Base-by-base conservation (phyloP, 1,284 basidiomycete species). In the Rhodofomes roseus region DNA sequence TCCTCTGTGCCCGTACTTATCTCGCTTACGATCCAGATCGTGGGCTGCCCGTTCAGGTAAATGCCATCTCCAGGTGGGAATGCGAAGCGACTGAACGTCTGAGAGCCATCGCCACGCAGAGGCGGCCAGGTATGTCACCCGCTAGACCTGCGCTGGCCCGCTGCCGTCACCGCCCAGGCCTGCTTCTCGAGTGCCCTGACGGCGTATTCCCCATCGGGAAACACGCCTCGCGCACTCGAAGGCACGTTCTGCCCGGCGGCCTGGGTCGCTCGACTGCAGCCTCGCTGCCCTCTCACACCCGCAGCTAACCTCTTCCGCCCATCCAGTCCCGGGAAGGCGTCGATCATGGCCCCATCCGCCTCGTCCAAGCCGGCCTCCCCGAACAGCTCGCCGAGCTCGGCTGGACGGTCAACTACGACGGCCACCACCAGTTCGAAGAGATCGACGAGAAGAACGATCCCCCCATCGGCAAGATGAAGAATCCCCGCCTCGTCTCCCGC, bases 391-490 rank as follows among this genome's bases (percentile, higher is more conserved):
- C 82, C 55, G 78, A 79, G 12, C 85, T 99, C 27, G 95, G 94
- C 53, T 98, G 95, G 94, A 80, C 86, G 27, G 95, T 98, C 68
- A 76, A 87, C 54, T 95, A 96, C 71, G 87, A 95, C 64, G 91
- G 92, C 1, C 91, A 95, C 69, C 92, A 96, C 72, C 86, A 91
- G 64, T 96, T 97, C 70, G 89, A 93, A 68, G 86, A 89, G 55
- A 85, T 95, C 72, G 81, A 80, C n/a, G 74, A 80, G 8, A 74
- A 73, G 56, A 73, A 80, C 51, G 93, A 96, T 71, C 85, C 91
- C 29, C 90, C 92, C 27, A 93, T 95, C 66, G 94, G 93, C 50
- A 89, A 84, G 64, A 81, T 98, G 65, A 95, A 92, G 81, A 93
- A 95, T 70, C 95, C 96, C 16, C 78, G 92, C 31, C 75, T 93